Evolutionary conservation across 345 rosid genomes (phyloP), one percentile per base, ranked within the genome.

Genomic region (Camelina laxa): DNA sequence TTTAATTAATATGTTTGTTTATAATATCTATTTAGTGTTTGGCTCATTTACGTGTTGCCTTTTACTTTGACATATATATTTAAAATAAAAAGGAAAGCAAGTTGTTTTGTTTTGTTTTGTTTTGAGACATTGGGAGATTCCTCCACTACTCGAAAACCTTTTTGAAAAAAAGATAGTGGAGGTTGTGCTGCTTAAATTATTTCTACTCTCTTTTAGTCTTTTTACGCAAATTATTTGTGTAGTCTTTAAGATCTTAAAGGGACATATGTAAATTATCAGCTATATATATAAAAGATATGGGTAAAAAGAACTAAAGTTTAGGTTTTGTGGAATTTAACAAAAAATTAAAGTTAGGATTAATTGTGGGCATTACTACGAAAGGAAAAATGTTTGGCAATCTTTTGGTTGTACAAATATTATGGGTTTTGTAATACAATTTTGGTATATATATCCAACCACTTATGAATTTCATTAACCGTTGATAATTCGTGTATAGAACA

Each of bases 61-160:
- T 57, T 76, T 55, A 62, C 70, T 62, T 42, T 62, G 60, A 63
- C 35, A 14, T 61, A 21, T 61, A 21, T 14, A 48, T 54, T 61
- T 45, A 14, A 22, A 14, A 35, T 14, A 9, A 76, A 45, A 17
- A 33, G 50, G 33, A 76, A 69, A 76, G 69, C 33, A 69, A 76
- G 21, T 63, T 45, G 65, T 76, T 76, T 70, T 63, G 71, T 76
- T 76, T 70, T 63, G 71, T 76, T 76, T 76, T 64, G 66, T 63
- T 69, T 69, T 45, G 70, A 69, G 53, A 57, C 55, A 71, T 70
- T 70, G 42, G 71, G 56, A 76, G 80, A 76, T 70, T 76, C 80
- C 72, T 76, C 80, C 80, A 76, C 75, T 64, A 70, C 60, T 70
- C 10, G 15, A 63, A 68, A 54, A 20, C 38, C 54, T 56, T 76